Evolutionary conservation across 495 filamentous ascomycete species (phyloP), one percentile per base, ranked within the genome.

Genomic region (Aspergillus saccharolyticus): DNA sequence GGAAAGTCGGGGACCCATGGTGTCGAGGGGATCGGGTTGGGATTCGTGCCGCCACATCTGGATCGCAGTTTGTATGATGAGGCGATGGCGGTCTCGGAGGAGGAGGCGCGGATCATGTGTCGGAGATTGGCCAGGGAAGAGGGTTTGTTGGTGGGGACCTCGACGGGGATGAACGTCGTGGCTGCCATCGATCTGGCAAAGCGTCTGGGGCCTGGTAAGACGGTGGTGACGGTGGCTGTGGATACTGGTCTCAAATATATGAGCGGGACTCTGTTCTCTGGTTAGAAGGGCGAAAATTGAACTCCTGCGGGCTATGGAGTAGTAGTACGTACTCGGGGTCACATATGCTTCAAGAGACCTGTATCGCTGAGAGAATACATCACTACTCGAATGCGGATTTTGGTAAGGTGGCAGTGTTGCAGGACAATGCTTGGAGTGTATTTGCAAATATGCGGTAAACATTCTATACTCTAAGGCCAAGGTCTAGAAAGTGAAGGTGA

Each of bases 111-210:
- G 6, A 28, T 15, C 0, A 64, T 64, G 52, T 48, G 50, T 14
- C 58, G 52, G 2, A 19, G 62, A 1, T 19, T 64, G 22, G 62
- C 62, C 4, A 52, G 30, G 17, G 62, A 64, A 21, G 62, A 64
- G 50, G 62, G 58, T 4, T n/a, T 60, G 17, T 42, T 64, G 24
- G 57, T 43, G 12, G 62, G 62, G 1, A 61, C 58, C 8, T 64
- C 58, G 7, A 60, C 62, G 3, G 62, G 62, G 3, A 10, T 60
- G 12, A 64, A 64, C 58, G 62, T 64, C 8, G 55, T 54, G 4
- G 62, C 57, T 47, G 62, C 62, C 0, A 42, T 61, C 21, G 19
- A 8, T 1, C 21, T 64, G 25, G 62, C 62, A 0, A 58, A 60
- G 44, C 9, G 56, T n/a, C 46, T 64, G 3, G 55, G 55, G 5